Percentiles rank a stretch among this genome's conserved stretches.
These are phyloP conservation scores for Pelargonium australe DNA, from an alignment of 441 rosid species.

Conservation along the genomic window DNA sequence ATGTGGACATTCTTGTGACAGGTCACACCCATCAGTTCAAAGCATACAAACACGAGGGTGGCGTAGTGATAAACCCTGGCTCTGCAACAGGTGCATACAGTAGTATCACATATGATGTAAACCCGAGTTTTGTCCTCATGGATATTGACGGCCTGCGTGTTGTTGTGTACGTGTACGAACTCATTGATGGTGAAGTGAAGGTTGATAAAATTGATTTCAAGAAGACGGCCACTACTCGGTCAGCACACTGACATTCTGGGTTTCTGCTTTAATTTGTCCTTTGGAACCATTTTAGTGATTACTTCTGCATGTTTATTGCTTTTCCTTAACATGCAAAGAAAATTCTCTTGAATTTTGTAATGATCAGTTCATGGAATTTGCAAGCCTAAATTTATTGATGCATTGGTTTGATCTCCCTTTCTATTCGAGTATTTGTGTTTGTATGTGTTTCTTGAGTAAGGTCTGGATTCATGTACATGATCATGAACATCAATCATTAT, in stretches of 20 bases:
- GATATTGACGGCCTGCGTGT: slow-evolving; percentile 87
- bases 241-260: slow-evolving; percentile 30
- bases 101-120: slow-evolving; percentile 76
- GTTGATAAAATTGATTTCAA: slow-evolving; percentile 95
- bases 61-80: slow-evolving; percentile 90
- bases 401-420: too few relatives aligned
- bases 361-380: neutral
- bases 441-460: too few relatives aligned
- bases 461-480: too few relatives aligned
- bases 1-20: slow-evolving; percentile 85
- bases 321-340: too few relatives aligned
- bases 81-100: slow-evolving; percentile 96
- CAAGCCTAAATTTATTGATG: neutral
- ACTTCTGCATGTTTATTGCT: too few relatives aligned
- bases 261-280: too few relatives aligned
- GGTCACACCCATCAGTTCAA: slow-evolving; percentile 96
- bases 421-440: too few relatives aligned
- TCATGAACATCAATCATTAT: too few relatives aligned
- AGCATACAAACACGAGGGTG: slow-evolving; percentile 94
- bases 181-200: slow-evolving; percentile 87
- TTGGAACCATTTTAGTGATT: too few relatives aligned
- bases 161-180: slow-evolving; percentile 90
- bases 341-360: neutral
- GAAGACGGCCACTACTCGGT: slow-evolving; percentile 52
- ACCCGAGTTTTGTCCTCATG: slow-evolving; percentile 94